Percentiles rank a stretch among this genome's conserved stretches.
These are phyloP conservation scores for Pseudocercospora macadamiae DNA, from an alignment of 2,329 filamentous ascomycete genomes.

Conservation along the genomic window DNA sequence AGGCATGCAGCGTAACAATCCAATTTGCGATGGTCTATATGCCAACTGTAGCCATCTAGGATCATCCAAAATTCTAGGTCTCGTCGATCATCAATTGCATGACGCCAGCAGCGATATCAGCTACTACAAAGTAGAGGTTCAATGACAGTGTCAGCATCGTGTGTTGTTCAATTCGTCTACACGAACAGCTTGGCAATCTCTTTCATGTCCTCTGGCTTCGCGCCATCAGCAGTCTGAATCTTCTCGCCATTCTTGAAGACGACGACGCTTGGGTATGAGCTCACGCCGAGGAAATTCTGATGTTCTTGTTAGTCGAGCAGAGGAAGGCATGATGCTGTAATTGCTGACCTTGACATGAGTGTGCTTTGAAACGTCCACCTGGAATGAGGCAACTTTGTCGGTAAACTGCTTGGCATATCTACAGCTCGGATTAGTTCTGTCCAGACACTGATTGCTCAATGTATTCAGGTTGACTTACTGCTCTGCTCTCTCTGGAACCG, in stretches of 20 bases:
- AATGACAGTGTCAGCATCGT: too few relatives aligned
- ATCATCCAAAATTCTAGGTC: too few relatives aligned
- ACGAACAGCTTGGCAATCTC: background rate
- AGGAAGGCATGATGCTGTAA: background rate
- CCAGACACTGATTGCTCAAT: too few relatives aligned
- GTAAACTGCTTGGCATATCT: background rate
- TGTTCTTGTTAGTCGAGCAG: background rate
- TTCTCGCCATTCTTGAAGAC: conserved; percentile 1
- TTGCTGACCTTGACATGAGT: background rate
- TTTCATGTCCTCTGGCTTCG: background rate
- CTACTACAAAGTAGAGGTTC: too few relatives aligned
- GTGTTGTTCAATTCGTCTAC: background rate
- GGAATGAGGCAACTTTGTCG: background rate
- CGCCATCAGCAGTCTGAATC: background rate
- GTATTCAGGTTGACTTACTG: background rate
- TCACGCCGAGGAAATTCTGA: background rate
- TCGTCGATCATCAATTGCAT: too few relatives aligned
- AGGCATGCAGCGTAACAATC: too few relatives aligned
- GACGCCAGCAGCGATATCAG: too few relatives aligned
- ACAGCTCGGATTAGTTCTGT: background rate
- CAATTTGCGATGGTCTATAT: too few relatives aligned
- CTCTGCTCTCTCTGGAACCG: background rate
- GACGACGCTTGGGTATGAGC: background rate
- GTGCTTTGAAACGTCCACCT: background rate
- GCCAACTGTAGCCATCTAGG: too few relatives aligned